Conservation (phyloP, 192 early-diverging fungal species). For the Umbelopsis isabellina region DNA sequence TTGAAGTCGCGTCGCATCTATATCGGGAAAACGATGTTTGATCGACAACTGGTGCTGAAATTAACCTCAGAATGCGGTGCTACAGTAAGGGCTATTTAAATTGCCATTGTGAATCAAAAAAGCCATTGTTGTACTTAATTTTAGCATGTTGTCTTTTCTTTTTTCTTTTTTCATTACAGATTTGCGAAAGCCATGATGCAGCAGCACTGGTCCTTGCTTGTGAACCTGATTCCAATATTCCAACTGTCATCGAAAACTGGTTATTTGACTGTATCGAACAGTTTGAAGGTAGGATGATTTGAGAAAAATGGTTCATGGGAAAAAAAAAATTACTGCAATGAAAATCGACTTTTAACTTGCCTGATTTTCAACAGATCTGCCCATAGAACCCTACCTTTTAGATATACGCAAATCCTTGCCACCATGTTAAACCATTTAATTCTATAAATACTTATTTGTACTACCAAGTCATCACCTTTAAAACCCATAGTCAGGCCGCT, state of each 20-base stretch:
- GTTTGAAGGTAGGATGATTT: slow-evolving; percentile 3
- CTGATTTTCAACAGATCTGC: neutral
- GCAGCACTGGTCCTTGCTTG: neutral
- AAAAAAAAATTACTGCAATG: neutral
- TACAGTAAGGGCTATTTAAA: neutral
- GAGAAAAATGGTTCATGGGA: neutral
- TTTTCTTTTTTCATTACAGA: neutral
- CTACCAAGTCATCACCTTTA: neutral
- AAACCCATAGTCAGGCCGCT: neutral
- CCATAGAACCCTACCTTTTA: neutral
- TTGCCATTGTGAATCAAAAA: neutral
- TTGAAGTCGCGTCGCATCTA: neutral
- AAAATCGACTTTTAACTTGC: neutral
- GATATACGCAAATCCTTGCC: too few relatives aligned
- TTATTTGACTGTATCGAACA: slow-evolving; percentile 20
- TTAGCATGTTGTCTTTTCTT: neutral
- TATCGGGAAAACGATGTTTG: slow-evolving; percentile 8
- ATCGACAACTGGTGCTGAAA: neutral
- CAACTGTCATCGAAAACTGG: slow-evolving; percentile 10
- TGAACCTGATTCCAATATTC: neutral
- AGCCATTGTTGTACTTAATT: neutral
- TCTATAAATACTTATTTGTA: slow-evolving; percentile 17
- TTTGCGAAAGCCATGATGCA: neutral
- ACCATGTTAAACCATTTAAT: too few relatives aligned
- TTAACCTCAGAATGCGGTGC: slow-evolving; percentile 3